Base-by-base conservation (phyloP, 2,329 filamentous ascomycete species). In the Fusarium sp. region DNA sequence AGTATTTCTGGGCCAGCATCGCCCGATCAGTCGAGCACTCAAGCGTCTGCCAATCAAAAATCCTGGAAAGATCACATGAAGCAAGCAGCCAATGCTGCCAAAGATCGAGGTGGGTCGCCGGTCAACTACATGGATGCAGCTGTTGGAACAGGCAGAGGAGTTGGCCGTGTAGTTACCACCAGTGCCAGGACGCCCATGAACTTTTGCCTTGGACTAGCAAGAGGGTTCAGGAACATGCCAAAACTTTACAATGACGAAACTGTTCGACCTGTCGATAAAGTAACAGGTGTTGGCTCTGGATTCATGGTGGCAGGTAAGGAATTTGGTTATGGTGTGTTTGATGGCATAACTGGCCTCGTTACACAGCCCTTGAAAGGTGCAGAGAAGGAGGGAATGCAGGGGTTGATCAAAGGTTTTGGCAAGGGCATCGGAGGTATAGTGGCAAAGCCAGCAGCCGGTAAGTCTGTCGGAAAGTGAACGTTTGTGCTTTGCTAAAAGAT, bases 221-320 rank as follows among this genome's bases (percentile, higher is more conserved):
- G 92, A 78, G 95, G 95, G 0, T 97, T 97, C 77, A 91, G 95
- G 77, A 97, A 97, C 74, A 91, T 92, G 8, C 94, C 95, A 0
- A 91, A 89, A 72, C 83, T 97, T 2, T 97, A 97, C 77, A 92
- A 94, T 44, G 94, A 97, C 74, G 89, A 93, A 2, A 95, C 90
- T 2, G 90, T 97, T 1, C 87, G 93, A 11, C 91, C 91, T n/a
- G 83, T 88, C 2, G 91, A 94, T 62, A 93, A 93, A 73, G 92
- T 97, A 7, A 94, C 92, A 0, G 91, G 90, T 54, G 83, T 97
- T 52, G 86, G 89, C 55, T 93, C 90, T 68, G 95, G 95, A 0
- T 80, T 97, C 27, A 90, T 86, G 67, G 90, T 94, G 46, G 95
- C 94, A 6, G 89, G 92, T 3, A 94, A 92, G 78, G 92, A 93